Conservation (phyloP, 192 early-diverging fungal genomes). For the Geranomyces michiganensis region DNA sequence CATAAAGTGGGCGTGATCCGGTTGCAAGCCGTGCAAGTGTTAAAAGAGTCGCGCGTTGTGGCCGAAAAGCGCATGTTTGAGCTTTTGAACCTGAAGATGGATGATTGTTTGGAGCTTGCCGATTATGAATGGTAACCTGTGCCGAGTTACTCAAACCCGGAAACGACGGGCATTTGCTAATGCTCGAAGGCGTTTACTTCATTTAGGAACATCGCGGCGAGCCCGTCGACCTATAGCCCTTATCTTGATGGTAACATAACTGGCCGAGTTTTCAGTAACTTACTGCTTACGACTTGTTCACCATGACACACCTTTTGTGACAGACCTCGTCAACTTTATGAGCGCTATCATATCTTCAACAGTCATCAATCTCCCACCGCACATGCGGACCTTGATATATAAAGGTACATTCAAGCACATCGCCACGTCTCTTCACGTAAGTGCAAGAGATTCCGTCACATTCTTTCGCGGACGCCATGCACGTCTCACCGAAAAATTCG, state of each 20-base stretch:
- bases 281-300: background rate
- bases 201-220: too few relatives aligned
- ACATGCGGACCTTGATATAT: slow-evolving; percentile 67
- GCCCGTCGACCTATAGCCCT: slow-evolving; percentile 54
- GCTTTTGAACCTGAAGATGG: slow-evolving; percentile 78
- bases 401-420: slow-evolving; percentile 79
- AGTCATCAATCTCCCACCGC: slow-evolving; percentile 65
- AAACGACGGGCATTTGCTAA: background rate
- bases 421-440: slow-evolving; percentile 62
- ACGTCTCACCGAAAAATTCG: background rate
- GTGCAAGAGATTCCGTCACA: slow-evolving; percentile 5
- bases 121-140: slow-evolving; percentile 79
- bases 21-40: slow-evolving; percentile 66
- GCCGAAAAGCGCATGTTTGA: slow-evolving; percentile 82
- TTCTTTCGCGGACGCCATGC: background rate
- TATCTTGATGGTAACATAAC: slow-evolving; percentile 65
- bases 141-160: background rate
- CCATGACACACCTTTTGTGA: background rate
- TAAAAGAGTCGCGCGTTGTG: slow-evolving; percentile 68
- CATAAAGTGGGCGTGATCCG: slow-evolving; percentile 60
- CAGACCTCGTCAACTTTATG: slow-evolving; percentile 74
- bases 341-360: slow-evolving; percentile 69
- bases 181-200: too few relatives aligned
- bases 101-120: slow-evolving; percentile 77
- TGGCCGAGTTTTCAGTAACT: background rate